Evolutionary conservation across 2,329 filamentous ascomycete species (phyloP).

Genomic region (Fusarium piperis): DNA sequence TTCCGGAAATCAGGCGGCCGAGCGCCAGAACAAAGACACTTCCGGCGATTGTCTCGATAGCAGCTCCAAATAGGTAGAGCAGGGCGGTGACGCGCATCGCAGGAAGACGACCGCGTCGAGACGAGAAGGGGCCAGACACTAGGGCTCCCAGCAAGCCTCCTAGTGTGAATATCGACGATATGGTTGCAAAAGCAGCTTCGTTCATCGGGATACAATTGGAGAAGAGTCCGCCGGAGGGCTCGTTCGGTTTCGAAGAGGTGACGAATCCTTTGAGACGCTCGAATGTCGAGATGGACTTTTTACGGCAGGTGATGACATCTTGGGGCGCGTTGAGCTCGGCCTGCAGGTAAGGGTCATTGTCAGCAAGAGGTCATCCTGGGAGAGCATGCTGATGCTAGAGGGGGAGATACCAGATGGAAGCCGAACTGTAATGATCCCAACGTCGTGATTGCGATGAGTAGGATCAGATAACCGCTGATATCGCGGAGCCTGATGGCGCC

Average conservation of each 20-base stretch:
- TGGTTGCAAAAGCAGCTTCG: conserved; percentile 80
- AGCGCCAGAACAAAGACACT: conserved; percentile 74
- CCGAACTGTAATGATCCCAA: conserved; percentile 93
- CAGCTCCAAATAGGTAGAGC: conserved; percentile 79
- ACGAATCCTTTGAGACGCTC: conserved; percentile 43
- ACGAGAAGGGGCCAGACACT: conserved; percentile 80
- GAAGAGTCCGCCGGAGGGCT: conserved; percentile 51
- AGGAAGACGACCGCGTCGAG: conserved; percentile 76
- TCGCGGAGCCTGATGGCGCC: conserved; percentile 48
- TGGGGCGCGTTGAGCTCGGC: conserved; percentile 95
- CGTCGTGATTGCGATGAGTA: conserved; percentile 79
- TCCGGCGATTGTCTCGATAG: conserved; percentile 77
- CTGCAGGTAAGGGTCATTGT: conserved; percentile 51
- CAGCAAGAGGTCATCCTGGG: conserved; percentile 7
- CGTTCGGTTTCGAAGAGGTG: conserved; percentile 37
- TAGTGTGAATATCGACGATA: conserved; percentile 90
- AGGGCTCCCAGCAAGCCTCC: conserved; percentile 89
- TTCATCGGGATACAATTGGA: conserved; percentile 91
- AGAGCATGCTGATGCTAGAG: background rate
- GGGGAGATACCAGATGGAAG: conserved; percentile 80
- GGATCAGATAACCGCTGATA: conserved; percentile 80
- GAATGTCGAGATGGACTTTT: conserved; percentile 53
- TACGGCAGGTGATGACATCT: conserved; percentile 89
- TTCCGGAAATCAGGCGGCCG: conserved; percentile 81
- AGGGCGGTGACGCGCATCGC: conserved; percentile 81